Conservation (phyloP, 2,329 filamentous ascomycete genomes). For the Sarocladium kiliense region DNA sequence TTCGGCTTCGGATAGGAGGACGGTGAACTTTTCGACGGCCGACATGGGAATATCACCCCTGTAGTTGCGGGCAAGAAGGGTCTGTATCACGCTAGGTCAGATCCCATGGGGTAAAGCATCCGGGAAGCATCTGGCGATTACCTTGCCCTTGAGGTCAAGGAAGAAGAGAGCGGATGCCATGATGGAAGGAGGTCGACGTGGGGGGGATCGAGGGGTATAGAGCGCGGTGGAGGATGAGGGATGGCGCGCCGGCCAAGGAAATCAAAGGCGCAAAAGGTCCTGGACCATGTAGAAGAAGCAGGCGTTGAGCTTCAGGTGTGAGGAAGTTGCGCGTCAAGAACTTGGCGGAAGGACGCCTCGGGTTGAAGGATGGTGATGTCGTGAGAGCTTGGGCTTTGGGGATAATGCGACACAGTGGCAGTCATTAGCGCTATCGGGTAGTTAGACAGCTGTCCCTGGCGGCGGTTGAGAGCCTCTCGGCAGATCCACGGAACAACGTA, state of each 20-base stretch:
- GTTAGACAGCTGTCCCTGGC: conserved; percentile 1
- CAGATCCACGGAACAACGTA: neutral
- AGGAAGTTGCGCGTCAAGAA: neutral
- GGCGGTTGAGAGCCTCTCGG: neutral
- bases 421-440: neutral
- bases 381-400: neutral
- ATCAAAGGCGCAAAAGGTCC: conserved; percentile 4
- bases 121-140: conserved; percentile 27
- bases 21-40: conserved; percentile 94
- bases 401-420: neutral
- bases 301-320: neutral
- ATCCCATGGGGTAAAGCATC: neutral
- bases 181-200: conserved; percentile 24
- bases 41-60: conserved; percentile 98
- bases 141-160: conserved; percentile 99
- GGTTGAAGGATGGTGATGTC: neutral
- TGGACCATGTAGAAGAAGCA: neutral
- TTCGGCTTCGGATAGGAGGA: conserved; percentile 95
- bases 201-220: conserved; percentile 17
- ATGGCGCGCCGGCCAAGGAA: conserved; percentile 17
- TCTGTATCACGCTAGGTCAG: conserved; percentile 48
- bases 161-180: conserved; percentile 99
- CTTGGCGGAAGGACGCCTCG: neutral
- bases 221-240: conserved; percentile 12
- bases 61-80: conserved; percentile 97